Evolutionary conservation across 1,284 basidiomycete species (phyloP), one percentile per base, ranked within the genome.

Genomic region (Phaffia rhodozyma): DNA sequence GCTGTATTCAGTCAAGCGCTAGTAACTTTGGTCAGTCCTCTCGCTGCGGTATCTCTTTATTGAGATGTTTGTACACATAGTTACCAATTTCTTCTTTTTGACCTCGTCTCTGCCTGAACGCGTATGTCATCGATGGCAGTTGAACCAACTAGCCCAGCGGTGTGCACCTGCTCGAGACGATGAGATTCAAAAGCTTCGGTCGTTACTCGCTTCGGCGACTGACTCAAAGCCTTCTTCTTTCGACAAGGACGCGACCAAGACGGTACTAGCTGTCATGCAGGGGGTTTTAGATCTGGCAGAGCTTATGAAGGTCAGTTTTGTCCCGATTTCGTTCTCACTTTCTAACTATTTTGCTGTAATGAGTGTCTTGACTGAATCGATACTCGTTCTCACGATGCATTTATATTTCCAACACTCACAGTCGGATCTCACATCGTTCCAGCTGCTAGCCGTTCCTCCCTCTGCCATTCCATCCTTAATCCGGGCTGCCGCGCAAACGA

Each of bases 131-230:
- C 48, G 13, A 21, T 56, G 7, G 58, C 51, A n/a, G 48, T 49
- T 23, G 18, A 30, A 65, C 0, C 76, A 78, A 21, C 74, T 87
- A 11, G 78, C 77, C 7, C 71, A 80, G 66, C 80, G 84, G 57
- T 87, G 85, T 63, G 83, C 86, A 0, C 86, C 86, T 1, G 75
- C 78, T 5, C 79, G 85, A 29, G 86, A 88, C 69, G 67, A 72
- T 2, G 73, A 78, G 25, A 75, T 86, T 32, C 79, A 82, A 61
- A 67, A 71, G 2, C 71, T 86, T 23, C 71, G 79, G 29, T 67
- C 66, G 27, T 61, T 71, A 9, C 71, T 86, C 58, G 71, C 77
- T 25, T 69, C 72, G 64, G 69, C 72, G 11, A 53, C 67, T 29
- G 20, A 34, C 27, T 27, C 20, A 6, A 47, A n/a, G 20, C 55